Conservation (phyloP, 352 stramenopile genomes). For the Phytophthora palmivora region DNA sequence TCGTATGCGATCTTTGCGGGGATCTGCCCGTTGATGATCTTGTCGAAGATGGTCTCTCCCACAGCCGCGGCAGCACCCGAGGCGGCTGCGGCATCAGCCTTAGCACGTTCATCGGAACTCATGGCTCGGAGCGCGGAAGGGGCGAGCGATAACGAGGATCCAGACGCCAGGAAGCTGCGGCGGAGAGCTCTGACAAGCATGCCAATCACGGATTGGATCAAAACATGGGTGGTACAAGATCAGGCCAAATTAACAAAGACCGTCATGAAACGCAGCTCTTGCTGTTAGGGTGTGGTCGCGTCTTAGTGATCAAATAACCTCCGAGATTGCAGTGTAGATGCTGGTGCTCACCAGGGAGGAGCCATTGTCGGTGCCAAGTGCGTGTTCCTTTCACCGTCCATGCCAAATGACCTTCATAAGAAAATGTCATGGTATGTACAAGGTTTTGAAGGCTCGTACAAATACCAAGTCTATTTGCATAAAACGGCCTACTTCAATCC, state of each 20-base stretch:
- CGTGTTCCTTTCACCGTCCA: neutral
- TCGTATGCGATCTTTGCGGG: constrained; percentile 96
- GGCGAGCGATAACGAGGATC: constrained; percentile 12
- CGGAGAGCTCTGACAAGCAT: constrained; percentile 37
- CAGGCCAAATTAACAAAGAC: constrained; percentile 1
- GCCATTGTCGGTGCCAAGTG: too few species aligned
- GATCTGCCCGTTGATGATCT: constrained; percentile 96
- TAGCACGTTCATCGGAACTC: constrained; percentile 70
- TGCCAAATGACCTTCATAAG: neutral
- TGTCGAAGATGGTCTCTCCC: constrained; percentile 97
- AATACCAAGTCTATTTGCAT: neutral
- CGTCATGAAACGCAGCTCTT: too few species aligned
- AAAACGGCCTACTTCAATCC: constrained; percentile 17
- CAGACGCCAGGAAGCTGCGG: constrained; percentile 18
- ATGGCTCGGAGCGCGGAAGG: constrained; percentile 39
- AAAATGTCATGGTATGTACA: neutral
- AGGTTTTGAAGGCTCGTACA: neutral
- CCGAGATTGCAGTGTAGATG: too few species aligned
- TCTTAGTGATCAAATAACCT: too few species aligned
- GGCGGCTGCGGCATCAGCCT: constrained; percentile 58
- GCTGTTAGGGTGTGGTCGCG: too few species aligned
- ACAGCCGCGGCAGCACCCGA: constrained; percentile 46
- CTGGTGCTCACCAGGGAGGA: too few species aligned
- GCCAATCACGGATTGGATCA: constrained; percentile 9
- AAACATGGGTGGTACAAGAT: constrained; percentile 21